These are phyloP conservation scores for Sarocladiaceae sp. DNA, from an alignment of 2,329 filamentous ascomycete species.

Conservation along the genomic window DNA sequence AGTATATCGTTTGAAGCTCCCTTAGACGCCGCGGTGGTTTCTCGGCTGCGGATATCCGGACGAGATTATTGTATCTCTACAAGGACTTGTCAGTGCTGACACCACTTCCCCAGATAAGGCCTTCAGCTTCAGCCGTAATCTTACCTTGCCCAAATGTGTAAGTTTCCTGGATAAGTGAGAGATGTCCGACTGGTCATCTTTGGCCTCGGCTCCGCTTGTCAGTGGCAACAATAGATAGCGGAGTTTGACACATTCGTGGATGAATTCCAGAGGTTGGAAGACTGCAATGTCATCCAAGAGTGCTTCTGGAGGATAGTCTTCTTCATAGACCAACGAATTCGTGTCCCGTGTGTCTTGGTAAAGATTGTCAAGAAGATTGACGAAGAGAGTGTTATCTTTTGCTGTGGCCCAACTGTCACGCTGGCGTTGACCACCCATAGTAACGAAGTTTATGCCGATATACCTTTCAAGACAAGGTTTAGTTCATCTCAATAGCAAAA, in stretches of 20 bases:
- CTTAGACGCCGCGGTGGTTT: neutral
- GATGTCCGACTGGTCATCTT: neutral
- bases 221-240: neutral
- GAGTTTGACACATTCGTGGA: neutral
- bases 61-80: neutral
- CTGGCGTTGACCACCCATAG: neutral
- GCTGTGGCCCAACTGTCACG: neutral
- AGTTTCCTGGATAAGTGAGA: neutral
- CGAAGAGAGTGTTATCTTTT: neutral
- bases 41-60: neutral
- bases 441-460: neutral
- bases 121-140: neutral
- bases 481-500: neutral
- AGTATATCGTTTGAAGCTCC: neutral
- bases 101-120: no score
- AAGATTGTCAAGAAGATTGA: neutral
- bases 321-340: neutral
- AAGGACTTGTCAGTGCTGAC: no score
- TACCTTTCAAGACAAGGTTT: neutral
- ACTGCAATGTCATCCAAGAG: neutral
- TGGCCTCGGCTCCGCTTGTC: neutral
- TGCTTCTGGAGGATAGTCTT: neutral
- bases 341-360: neutral
- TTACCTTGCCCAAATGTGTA: neutral
- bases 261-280: neutral